Percentiles rank a stretch among this genome's conserved stretches.
Evolutionary conservation across 2,329 filamentous ascomycete species (phyloP).

Genomic region (Scedosporium apiospermum): DNA sequence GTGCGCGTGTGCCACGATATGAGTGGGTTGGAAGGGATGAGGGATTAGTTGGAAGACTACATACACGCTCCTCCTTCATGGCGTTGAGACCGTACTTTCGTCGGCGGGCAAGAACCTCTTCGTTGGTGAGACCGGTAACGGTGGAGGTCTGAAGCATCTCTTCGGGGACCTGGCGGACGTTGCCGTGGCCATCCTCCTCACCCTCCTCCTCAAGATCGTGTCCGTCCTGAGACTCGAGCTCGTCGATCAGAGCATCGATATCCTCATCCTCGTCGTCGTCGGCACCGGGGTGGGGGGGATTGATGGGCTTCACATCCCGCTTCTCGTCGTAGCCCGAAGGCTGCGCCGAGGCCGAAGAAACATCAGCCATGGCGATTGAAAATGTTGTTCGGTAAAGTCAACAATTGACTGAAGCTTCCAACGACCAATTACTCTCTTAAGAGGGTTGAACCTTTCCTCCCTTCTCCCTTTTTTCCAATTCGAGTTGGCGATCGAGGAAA

Average conservation of each 20-base stretch:
- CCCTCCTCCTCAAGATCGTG: slow-evolving; percentile 46
- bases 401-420: background rate
- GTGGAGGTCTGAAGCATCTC: slow-evolving; percentile 71
- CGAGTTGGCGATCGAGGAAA: slow-evolving; percentile 8
- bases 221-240: slow-evolving; percentile 74
- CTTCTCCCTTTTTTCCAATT: slow-evolving; percentile 3
- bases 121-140: slow-evolving; percentile 55
- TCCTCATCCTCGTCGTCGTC: slow-evolving; percentile 69
- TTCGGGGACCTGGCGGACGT: slow-evolving; percentile 57
- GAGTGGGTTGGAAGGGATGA: background rate
- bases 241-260: slow-evolving; percentile 79
- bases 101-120: slow-evolving; percentile 53
- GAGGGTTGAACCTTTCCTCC: background rate
- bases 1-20: background rate
- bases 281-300: slow-evolving; percentile 34
- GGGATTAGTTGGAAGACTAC: background rate
- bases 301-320: slow-evolving; percentile 27
- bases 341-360: slow-evolving; percentile 35
- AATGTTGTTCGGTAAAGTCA: slow-evolving; percentile 9
- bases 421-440: background rate
- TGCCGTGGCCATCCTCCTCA: slow-evolving; percentile 38
- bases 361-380: slow-evolving; percentile 40
- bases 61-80: slow-evolving; percentile 78
- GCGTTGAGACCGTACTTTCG: slow-evolving; percentile 75
- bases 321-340: slow-evolving; percentile 59